Conservation (phyloP, 257 asterid species). For the Paraleonurus japonicus region DNA sequence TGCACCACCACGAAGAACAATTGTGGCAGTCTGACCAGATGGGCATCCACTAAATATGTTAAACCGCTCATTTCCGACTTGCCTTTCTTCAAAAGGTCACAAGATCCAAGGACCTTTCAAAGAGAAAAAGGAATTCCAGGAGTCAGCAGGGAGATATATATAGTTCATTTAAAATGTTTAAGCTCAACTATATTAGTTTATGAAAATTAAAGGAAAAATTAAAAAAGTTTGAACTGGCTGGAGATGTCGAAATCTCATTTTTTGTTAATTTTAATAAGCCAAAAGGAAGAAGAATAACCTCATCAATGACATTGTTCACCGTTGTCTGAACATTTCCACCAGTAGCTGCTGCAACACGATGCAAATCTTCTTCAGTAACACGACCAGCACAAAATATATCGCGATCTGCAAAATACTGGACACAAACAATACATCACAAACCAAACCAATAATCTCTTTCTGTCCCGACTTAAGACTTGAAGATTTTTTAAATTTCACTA, state of each 20-base stretch:
- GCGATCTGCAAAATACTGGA: conserved; percentile 92
- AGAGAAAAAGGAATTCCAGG: background rate
- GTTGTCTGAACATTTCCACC: conserved; percentile 93
- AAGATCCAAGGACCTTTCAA: conserved; percentile 73
- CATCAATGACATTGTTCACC: conserved; percentile 81
- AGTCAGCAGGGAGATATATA: conserved; percentile 14
- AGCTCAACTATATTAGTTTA: background rate
- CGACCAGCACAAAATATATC: conserved; percentile 97
- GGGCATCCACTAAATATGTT: conserved; percentile 95
- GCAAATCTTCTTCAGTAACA: conserved; percentile 84
- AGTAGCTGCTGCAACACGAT: conserved; percentile 85
- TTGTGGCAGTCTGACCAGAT: conserved; percentile 80
- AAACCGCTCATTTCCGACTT: conserved; percentile 95
- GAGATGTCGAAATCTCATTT: background rate
- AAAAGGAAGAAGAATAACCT: conserved; percentile 46
- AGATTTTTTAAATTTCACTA: background rate
- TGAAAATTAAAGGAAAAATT: background rate
- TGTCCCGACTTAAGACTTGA: background rate
- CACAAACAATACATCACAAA: conserved; percentile 12
- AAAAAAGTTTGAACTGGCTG: background rate
- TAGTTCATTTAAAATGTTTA: background rate
- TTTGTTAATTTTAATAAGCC: background rate
- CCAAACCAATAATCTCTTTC: background rate
- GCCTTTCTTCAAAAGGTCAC: conserved; percentile 88
- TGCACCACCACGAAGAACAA: conserved; percentile 96